phyloP scores from a whole-genome alignment of 768 basidiomycete genomes.

The Pisolithus tinctorius region DNA sequence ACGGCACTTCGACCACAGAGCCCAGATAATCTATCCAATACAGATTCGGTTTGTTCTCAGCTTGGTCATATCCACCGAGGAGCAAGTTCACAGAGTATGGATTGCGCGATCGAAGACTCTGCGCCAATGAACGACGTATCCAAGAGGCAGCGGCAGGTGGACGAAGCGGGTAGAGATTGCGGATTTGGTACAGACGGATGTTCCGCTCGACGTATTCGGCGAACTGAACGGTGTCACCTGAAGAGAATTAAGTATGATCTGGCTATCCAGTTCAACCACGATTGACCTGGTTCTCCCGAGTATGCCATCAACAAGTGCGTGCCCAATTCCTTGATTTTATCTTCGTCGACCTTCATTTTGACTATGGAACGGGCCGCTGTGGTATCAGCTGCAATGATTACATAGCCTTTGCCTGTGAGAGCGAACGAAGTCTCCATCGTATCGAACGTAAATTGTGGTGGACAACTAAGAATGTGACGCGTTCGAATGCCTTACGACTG shows the following conservation, averaged over 20 bases:
- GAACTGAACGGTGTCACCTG: conserved; percentile 95
- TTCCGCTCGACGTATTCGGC: conserved; percentile 96
- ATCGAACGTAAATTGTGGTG: conserved; percentile 11
- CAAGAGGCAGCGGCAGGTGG: conserved; percentile 91
- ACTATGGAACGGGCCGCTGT: conserved; percentile 87
- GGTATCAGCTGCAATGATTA: conserved; percentile 88
- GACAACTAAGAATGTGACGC: conserved; percentile 1
- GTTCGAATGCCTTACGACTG: conserved; percentile 13
- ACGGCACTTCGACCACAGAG: conserved; percentile 82
- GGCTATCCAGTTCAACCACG: conserved; percentile 22
- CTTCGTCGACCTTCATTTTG: conserved; percentile 95
- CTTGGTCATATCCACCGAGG: conserved; percentile 86
- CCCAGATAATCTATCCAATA: conserved; percentile 98
- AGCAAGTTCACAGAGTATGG: conserved; percentile 92
- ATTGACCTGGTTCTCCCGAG: conserved; percentile 81
- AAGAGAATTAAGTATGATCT: not conserved
- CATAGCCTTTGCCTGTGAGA: conserved; percentile 87
- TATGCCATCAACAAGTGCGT: conserved; percentile 93
- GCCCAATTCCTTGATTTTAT: conserved; percentile 90
- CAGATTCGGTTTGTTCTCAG: conserved; percentile 62
- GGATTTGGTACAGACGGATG: conserved; percentile 92
- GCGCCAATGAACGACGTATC: conserved; percentile 87
- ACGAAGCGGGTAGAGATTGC: conserved; percentile 83
- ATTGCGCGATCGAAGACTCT: conserved; percentile 78
- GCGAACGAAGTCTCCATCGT: conserved; percentile 90